phyloP scores from a whole-genome alignment of 2,329 filamentous ascomycete genomes.

The Penicillium janthinellum region DNA sequence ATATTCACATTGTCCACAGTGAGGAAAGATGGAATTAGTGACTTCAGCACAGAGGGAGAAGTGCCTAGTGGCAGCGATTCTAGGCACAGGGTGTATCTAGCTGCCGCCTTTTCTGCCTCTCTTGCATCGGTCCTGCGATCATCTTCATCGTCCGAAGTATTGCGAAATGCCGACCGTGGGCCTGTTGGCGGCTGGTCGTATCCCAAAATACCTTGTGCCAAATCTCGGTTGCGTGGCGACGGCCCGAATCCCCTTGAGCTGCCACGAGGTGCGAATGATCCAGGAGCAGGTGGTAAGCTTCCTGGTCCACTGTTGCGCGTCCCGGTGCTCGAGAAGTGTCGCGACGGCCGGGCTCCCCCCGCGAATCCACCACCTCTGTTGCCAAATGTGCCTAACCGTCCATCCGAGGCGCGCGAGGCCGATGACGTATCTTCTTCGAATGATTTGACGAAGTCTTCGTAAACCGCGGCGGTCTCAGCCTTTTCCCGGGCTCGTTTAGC shows the following conservation, averaged over 20 bases:
- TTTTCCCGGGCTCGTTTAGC: constrained; percentile 82
- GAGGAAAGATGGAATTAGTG: constrained; percentile 56
- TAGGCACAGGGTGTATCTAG: constrained; percentile 59
- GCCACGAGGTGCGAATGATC: constrained; percentile 45
- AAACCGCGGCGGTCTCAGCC: constrained; percentile 82
- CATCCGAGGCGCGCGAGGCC: constrained; percentile 24
- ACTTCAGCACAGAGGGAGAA: constrained; percentile 53
- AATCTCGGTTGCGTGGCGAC: constrained; percentile 43
- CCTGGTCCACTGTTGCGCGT: constrained; percentile 54
- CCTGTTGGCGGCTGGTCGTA: constrained; percentile 44
- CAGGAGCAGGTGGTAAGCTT: constrained; percentile 48
- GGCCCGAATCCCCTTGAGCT: constrained; percentile 48
- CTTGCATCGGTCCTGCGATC: constrained; percentile 44
- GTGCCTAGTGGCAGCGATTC: constrained; percentile 57
- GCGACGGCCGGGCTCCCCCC: constrained; percentile 52
- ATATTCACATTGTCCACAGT: constrained; percentile 74
- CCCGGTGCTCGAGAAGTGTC: constrained; percentile 61
- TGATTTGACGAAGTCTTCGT: constrained; percentile 83
- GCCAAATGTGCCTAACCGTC: constrained; percentile 30
- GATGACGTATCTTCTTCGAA: constrained; percentile 49
- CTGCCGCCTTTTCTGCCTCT: constrained; percentile 50
- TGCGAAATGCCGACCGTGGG: constrained; percentile 44
- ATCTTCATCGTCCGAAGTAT: constrained; percentile 47
- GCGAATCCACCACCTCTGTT: constrained; percentile 36
- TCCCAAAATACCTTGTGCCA: constrained; percentile 41